A percentile compares a stretch with the other conserved stretches of the same genome.
These are phyloP conservation scores for Chaetomium sp. DNA, from an alignment of 2,329 filamentous ascomycete species.

Conservation along the genomic window DNA sequence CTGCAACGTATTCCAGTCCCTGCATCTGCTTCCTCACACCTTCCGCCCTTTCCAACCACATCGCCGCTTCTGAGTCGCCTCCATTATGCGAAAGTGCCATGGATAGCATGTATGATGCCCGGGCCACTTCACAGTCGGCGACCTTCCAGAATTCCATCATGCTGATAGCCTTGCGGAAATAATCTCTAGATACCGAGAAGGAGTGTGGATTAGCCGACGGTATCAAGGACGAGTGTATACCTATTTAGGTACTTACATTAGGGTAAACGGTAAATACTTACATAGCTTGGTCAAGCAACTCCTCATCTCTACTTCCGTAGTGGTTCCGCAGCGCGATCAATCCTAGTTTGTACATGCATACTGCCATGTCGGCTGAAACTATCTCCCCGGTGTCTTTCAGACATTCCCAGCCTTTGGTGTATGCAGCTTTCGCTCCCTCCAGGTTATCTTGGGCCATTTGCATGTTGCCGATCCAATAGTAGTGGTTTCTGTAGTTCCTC, in stretches of 20 bases:
- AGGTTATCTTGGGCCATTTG: neutral
- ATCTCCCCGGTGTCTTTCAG: neutral
- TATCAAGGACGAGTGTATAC: too few species aligned
- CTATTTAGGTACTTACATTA: too few species aligned
- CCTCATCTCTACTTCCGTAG: neutral
- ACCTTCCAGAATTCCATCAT: neutral
- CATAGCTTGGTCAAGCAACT: neutral
- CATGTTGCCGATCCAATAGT: neutral
- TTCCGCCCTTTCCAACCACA: too few species aligned
- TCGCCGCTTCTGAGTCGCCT: too few species aligned
- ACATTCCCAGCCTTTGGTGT: neutral
- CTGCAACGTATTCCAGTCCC: too few species aligned
- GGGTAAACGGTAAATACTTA: neutral
- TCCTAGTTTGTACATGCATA: neutral
- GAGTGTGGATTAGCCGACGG: too few species aligned
- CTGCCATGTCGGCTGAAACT: neutral
- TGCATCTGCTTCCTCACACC: too few species aligned
- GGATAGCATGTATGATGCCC: slow-evolving; percentile 1
- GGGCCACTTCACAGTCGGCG: neutral
- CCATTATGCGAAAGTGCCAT: neutral
- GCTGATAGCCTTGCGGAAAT: neutral
- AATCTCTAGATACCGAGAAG: too few species aligned
- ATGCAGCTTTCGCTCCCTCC: neutral
- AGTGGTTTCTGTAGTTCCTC: neutral
- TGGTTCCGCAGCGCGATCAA: neutral